Evolutionary conservation across 345 rosid genomes (phyloP).

Genomic region (Geranium rotundifolium): DNA sequence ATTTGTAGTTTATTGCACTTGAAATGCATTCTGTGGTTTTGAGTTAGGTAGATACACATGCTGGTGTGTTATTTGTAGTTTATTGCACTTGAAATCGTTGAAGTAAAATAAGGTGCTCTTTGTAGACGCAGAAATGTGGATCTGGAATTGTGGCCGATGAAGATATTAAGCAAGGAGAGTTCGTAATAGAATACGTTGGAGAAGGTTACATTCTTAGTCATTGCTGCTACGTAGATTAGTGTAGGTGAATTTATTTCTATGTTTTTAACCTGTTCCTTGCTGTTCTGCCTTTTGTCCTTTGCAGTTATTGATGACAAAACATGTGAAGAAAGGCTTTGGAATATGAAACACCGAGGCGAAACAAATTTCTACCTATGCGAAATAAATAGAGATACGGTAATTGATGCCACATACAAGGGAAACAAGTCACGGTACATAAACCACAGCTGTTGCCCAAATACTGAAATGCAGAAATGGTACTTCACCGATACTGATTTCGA

Average conservation of each 20-base stretch:
- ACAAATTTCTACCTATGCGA: conserved; percentile 89
- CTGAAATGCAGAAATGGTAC: conserved; percentile 99
- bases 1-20: conserved; percentile 9
- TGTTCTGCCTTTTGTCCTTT: conserved; percentile 4
- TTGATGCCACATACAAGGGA: conserved; percentile 93
- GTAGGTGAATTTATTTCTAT: neutral
- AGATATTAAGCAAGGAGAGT: conserved; percentile 77
- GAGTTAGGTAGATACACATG: conserved; percentile 2
- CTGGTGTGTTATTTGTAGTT: conserved; percentile 9
- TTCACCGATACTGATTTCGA: conserved; percentile 12
- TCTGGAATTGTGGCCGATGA: conserved; percentile 87
- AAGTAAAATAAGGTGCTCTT: conserved; percentile 24
- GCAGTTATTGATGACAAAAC: conserved; percentile 91
- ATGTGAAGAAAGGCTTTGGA: conserved; percentile 92
- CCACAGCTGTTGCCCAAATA: conserved; percentile 87
- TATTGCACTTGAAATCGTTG: conserved; percentile 8
- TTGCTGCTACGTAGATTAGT: no score
- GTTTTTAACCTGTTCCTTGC: neutral
- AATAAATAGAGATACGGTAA: conserved; percentile 85
- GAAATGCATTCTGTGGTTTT: conserved; percentile 5
- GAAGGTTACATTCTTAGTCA: conserved; percentile 48
- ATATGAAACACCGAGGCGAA: conserved; percentile 68
- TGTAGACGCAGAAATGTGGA: conserved; percentile 98
- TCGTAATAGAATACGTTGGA: conserved; percentile 93
- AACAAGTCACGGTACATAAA: conserved; percentile 93